These are phyloP conservation scores for Kandelia obovata DNA, from an alignment of 345 rosid species.

Conservation along the genomic window DNA sequence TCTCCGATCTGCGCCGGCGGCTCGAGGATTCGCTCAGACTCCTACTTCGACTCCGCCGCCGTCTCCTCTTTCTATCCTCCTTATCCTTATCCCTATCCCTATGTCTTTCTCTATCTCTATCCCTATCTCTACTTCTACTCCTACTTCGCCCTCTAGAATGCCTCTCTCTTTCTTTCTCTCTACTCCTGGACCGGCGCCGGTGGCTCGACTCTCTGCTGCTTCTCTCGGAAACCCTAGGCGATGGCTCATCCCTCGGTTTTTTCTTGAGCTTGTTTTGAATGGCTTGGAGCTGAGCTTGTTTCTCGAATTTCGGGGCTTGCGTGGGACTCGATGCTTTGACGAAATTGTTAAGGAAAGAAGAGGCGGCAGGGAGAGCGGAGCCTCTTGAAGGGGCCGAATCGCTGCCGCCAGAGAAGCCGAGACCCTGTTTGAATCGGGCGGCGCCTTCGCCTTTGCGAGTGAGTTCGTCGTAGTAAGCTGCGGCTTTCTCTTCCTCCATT, in stretches of 20 bases:
- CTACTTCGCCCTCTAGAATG: not conserved
- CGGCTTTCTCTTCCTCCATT: constrained; percentile 27
- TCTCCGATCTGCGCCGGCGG: constrained; percentile 27
- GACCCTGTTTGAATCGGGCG: constrained; percentile 94
- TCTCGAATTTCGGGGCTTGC: constrained; percentile 41
- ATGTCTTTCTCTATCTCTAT: constrained; percentile 25
- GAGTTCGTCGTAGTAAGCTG: constrained; percentile 49
- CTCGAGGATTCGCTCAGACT: constrained; percentile 38
- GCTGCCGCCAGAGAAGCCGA: constrained; percentile 60
- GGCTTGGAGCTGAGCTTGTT: constrained; percentile 59
- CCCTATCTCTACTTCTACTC: constrained; percentile 16
- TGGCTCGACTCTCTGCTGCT: constrained; percentile 8
- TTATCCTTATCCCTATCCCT: constrained; percentile 25
- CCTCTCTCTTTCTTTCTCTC: constrained; percentile 16
- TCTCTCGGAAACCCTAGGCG: constrained; percentile 17
- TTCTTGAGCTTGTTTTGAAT: constrained; percentile 72
- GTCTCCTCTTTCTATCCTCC: not conserved
- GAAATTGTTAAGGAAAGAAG: constrained; percentile 63
- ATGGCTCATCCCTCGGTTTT: constrained; percentile 15
- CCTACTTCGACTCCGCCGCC: constrained; percentile 31
- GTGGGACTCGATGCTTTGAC: constrained; percentile 71
- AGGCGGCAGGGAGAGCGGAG: constrained; percentile 45
- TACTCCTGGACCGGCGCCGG: constrained; percentile 21
- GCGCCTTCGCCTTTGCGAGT: constrained; percentile 90
- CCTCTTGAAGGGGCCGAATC: constrained; percentile 43